Base-by-base conservation (phyloP, 352 stramenopile species). In the Globisporangium heterothallicum region DNA sequence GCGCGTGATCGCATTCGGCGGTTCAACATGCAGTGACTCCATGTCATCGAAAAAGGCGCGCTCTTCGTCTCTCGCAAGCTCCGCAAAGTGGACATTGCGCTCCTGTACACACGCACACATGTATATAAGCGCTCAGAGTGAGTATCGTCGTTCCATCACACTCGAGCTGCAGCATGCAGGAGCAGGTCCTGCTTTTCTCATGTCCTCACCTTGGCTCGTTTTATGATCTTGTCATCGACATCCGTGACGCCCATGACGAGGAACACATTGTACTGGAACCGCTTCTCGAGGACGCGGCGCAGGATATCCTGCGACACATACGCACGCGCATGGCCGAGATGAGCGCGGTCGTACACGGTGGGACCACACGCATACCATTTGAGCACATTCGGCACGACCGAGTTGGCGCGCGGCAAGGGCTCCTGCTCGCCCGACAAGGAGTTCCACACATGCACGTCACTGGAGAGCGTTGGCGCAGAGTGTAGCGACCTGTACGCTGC, bases 181-280 rank as follows among this genome's bases (percentile, higher is more conserved):
- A 6, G 22, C 16, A 19, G 18, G 6, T 43, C 29, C 18, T 9
- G 6, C 6, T 6, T 34, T 34, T 12, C 29, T 34, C n/a, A n/a
- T n/a, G n/a, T n/a, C 30, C 30, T 36, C 45, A 49, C 27, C 22
- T 66, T 52, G 16, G 74, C 72, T 24, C 78, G 61, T 36, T 50
- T 30, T 53, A 99, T 98, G 72, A 99, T 99, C 75, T 99, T 99
- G 76, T 99, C 96, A 67, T 99, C 96, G 26, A 99, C 90, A 68
- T 99, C 96, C 6, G 96, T 99, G 60, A 98, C 94, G 54, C 98
- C 98, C 64, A 99, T 96, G 32, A 96, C 83, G 41, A 97, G 85
- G 36, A 88, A 78, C n/a, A 99, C 83, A 45, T 98, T 79, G 71
- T 97, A 97, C 58, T 86, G 73, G 58, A 97, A 96, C 19, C 93